Conservation (phyloP, 2,329 filamentous ascomycete species). For the Dactylonectria estremocensis region DNA sequence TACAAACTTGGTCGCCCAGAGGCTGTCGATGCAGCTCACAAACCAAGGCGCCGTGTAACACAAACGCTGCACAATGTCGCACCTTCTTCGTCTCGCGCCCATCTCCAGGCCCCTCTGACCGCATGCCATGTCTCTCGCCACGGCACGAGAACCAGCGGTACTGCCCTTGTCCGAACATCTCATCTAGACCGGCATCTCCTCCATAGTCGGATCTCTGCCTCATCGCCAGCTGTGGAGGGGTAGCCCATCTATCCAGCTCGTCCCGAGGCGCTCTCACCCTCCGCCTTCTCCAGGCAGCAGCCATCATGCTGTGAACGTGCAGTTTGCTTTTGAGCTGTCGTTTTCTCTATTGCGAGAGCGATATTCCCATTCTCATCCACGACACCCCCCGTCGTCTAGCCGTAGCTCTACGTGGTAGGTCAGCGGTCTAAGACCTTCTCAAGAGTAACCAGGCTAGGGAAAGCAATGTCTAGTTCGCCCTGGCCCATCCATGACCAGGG, state of each 20-base stretch:
- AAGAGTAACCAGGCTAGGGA: slow-evolving; percentile 19
- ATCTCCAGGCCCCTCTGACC: slow-evolving; percentile 36
- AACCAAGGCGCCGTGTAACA: slow-evolving; percentile 38
- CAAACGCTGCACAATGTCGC: slow-evolving; percentile 44
- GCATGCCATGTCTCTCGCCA: slow-evolving; percentile 38
- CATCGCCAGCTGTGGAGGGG: slow-evolving; percentile 41
- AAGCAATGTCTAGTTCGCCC: slow-evolving; percentile 7
- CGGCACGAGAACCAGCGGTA: slow-evolving; percentile 31
- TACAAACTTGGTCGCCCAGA: slow-evolving; percentile 14
- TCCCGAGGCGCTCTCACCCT: slow-evolving; percentile 26
- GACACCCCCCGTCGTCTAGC: neutral
- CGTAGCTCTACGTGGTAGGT: neutral
- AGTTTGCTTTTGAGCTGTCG: slow-evolving; percentile 16
- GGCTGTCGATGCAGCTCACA: slow-evolving; percentile 35
- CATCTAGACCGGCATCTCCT: slow-evolving; percentile 22
- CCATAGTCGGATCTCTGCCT: slow-evolving; percentile 41
- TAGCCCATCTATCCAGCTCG: slow-evolving; percentile 27
- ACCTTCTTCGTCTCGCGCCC: slow-evolving; percentile 46
- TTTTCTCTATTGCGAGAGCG: slow-evolving; percentile 32
- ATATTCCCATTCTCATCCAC: slow-evolving; percentile 9
- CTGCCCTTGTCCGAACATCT: slow-evolving; percentile 37
- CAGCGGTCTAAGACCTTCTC: slow-evolving; percentile 35
- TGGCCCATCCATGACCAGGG: slow-evolving; percentile 21
- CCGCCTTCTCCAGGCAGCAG: slow-evolving; percentile 20
- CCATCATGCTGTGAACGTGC: slow-evolving; percentile 35